Evolutionary conservation across 2,329 filamentous ascomycete species (phyloP).

Genomic region (Fusarium brevicatenulatum): DNA sequence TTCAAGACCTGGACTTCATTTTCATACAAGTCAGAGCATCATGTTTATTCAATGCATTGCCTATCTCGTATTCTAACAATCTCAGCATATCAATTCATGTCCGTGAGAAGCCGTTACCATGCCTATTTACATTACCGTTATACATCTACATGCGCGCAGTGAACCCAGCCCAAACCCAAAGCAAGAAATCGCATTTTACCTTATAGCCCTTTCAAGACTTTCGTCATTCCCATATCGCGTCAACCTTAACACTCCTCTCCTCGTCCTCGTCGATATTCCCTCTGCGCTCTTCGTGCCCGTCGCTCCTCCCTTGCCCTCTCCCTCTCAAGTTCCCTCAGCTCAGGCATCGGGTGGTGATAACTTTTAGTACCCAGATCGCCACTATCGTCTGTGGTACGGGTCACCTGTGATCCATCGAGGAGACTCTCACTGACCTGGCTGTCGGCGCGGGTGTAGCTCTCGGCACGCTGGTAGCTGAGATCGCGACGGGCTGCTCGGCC

Average conservation of each 20-base stretch:
- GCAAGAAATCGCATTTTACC: conserved; percentile 10
- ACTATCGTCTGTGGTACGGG: conserved; percentile 53
- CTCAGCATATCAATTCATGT: conserved; percentile 24
- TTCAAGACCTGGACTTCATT: background rate
- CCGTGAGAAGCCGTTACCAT: conserved; percentile 28
- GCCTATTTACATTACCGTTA: conserved; percentile 33
- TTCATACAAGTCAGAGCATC: background rate
- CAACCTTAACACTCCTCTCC: conserved; percentile 43
- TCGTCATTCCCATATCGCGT: background rate
- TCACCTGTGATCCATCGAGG: conserved; percentile 45
- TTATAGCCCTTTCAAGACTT: background rate
- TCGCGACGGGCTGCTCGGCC: conserved; percentile 59
- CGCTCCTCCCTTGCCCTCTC: conserved; percentile 50
- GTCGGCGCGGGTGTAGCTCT: conserved; percentile 38
- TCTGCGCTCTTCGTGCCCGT: conserved; percentile 46
- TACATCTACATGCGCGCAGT: conserved; percentile 21
- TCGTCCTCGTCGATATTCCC: conserved; percentile 49
- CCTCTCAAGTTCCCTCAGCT: conserved; percentile 53
- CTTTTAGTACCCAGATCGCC: conserved; percentile 67
- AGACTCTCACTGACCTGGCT: conserved; percentile 46
- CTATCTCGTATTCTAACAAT: conserved; percentile 25
- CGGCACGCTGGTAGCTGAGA: conserved; percentile 62
- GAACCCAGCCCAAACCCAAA: background rate
- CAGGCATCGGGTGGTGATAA: conserved; percentile 66
- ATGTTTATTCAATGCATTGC: conserved; percentile 14